Evolutionary conservation across 2,329 filamentous ascomycete species (phyloP).

Genomic region (Intubia oerlemansii): DNA sequence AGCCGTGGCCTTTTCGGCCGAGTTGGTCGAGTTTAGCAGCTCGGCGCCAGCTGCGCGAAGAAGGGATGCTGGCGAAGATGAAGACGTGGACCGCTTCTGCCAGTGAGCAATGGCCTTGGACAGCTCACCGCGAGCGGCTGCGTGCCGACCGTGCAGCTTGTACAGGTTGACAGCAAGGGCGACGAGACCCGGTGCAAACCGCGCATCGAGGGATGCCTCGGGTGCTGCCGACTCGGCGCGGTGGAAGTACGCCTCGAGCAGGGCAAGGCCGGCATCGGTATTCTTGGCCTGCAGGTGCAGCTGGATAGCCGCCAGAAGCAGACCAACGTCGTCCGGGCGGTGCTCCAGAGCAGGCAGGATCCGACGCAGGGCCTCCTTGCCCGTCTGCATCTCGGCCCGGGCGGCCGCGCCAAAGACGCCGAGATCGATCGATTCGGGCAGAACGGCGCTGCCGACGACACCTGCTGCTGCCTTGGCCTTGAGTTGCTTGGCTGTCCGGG

Average conservation of each 20-base stretch:
- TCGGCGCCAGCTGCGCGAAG: constrained; percentile 66
- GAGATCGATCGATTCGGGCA: constrained; percentile 17
- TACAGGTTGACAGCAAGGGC: constrained; percentile 65
- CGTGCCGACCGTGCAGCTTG: constrained; percentile 49
- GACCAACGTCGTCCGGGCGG: constrained; percentile 58
- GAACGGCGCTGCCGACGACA: too few species aligned
- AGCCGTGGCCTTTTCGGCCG: constrained; percentile 47
- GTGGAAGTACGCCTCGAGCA: constrained; percentile 56
- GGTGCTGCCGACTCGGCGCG: constrained; percentile 33
- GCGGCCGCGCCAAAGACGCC: constrained; percentile 49
- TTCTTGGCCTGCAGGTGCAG: constrained; percentile 44
- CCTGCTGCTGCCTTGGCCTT: too few species aligned
- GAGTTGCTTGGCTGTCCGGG: constrained; percentile 23
- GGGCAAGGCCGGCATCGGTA: constrained; percentile 47
- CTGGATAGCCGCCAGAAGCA: constrained; percentile 62
- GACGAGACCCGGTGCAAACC: constrained; percentile 69
- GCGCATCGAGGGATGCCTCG: constrained; percentile 32
- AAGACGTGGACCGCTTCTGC: constrained; percentile 27
- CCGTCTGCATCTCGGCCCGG: constrained; percentile 38
- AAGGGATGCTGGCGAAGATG: constrained; percentile 31
- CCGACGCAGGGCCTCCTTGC: constrained; percentile 46
- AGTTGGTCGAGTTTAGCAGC: constrained; percentile 52
- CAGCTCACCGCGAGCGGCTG: constrained; percentile 50
- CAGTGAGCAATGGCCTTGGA: constrained; percentile 66
- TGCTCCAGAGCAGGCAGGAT: constrained; percentile 50